These are phyloP conservation scores for Chrysoporthe cubensis DNA, from an alignment of 2,329 filamentous ascomycete genomes.

Conservation along the genomic window DNA sequence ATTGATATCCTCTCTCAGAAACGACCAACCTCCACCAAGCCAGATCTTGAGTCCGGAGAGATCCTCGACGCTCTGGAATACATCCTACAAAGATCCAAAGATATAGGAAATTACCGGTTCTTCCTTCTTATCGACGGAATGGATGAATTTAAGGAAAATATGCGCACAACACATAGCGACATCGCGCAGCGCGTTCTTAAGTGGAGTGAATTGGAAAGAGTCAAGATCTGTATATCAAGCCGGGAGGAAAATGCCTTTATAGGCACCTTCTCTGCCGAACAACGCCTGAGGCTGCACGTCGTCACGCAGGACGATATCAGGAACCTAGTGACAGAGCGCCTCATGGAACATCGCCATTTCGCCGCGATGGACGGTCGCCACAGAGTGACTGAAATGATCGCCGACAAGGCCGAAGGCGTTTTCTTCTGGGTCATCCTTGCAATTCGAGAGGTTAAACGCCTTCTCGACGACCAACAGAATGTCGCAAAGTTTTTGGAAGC, in stretches of 20 bases:
- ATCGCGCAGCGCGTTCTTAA: too few species aligned
- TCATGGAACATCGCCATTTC: not conserved
- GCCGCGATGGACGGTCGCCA: too few species aligned
- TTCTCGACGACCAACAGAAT: too few species aligned
- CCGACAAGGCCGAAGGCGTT: not conserved
- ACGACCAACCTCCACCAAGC: too few species aligned
- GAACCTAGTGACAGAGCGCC: not conserved
- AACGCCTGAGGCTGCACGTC: not conserved
- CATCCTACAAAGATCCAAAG: too few species aligned
- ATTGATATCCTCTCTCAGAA: not conserved
- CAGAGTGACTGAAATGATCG: not conserved
- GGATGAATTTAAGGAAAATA: not conserved
- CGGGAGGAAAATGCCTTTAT: not conserved
- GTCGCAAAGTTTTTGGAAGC: too few species aligned
- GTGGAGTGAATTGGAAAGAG: too few species aligned
- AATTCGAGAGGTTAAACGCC: too few species aligned
- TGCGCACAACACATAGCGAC: too few species aligned
- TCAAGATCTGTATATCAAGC: not conserved
- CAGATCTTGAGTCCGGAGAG: too few species aligned
- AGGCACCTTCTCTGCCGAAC: not conserved
- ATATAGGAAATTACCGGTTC: not conserved
- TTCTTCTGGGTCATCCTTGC: not conserved
- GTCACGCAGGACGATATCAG: not conserved
- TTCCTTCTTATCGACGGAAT: conserved; percentile 7
- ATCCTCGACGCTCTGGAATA: too few species aligned